phyloP scores from a whole-genome alignment of 2,329 filamentous ascomycete species.

The Neonectria coccinea region DNA sequence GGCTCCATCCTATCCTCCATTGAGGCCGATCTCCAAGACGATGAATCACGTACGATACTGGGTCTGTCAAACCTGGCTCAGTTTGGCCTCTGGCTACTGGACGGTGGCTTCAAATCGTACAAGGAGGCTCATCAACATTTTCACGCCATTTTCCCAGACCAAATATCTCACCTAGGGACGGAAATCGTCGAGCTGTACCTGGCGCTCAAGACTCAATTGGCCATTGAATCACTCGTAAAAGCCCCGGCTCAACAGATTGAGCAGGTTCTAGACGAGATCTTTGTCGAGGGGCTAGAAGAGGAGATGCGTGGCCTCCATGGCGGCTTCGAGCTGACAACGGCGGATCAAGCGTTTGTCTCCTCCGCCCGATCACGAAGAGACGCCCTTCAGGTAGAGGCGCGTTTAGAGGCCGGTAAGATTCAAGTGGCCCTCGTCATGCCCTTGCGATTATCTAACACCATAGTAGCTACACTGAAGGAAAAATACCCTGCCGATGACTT shows the following conservation, averaged over 20 bases:
- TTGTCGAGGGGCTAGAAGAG: conserved; percentile 68
- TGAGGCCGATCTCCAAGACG: conserved; percentile 50
- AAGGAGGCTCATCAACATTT: conserved; percentile 59
- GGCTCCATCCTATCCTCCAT: conserved; percentile 49
- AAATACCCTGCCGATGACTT: conserved; percentile 57
- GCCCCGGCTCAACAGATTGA: conserved; percentile 63
- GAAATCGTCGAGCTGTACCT: conserved; percentile 59
- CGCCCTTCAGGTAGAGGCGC: conserved; percentile 47
- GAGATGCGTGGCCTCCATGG: conserved; percentile 53
- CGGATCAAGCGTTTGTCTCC: conserved; percentile 51
- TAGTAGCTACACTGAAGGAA: conserved; percentile 49
- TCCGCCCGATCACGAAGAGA: conserved; percentile 51
- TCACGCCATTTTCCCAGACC: conserved; percentile 57
- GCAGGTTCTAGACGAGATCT: conserved; percentile 66
- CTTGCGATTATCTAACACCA: conserved; percentile 20
- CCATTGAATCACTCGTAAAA: conserved; percentile 66
- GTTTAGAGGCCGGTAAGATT: conserved; percentile 46
- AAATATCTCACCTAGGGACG: conserved; percentile 58
- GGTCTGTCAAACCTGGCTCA: conserved; percentile 63
- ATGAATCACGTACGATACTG: conserved; percentile 52
- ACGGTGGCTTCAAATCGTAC: conserved; percentile 53
- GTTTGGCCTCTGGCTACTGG: conserved; percentile 56
- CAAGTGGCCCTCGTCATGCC: not conserved
- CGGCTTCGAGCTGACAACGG: conserved; percentile 48
- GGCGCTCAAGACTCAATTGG: conserved; percentile 60